Percentiles rank a stretch among this genome's conserved stretches.
phyloP scores from a whole-genome alignment of 345 rosid species.

The Hibiscus mutabilis region DNA sequence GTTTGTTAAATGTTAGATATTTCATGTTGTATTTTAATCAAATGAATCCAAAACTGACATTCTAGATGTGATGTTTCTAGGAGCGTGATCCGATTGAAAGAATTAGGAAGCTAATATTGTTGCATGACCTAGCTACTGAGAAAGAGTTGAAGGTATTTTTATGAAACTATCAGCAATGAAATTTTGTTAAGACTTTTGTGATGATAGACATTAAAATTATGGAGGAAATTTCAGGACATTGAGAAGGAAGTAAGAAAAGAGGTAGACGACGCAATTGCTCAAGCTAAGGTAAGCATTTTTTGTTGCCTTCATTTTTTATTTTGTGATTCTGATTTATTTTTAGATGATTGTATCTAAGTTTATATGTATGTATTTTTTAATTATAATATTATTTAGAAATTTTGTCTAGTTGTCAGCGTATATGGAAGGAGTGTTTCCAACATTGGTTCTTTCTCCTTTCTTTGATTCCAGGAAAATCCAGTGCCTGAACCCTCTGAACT shows the following conservation, averaged over 20 bases:
- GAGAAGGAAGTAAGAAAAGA: constrained; percentile 86
- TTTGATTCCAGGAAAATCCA: constrained; percentile 71
- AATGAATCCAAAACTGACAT: neutral
- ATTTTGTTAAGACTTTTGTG: neutral
- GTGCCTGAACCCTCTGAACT: constrained; percentile 91
- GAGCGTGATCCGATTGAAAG: constrained; percentile 96
- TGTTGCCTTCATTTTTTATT: neutral
- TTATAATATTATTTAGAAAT: neutral
- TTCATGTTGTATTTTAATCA: neutral
- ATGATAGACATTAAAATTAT: neutral
- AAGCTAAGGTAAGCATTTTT: constrained; percentile 68
- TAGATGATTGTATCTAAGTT: neutral
- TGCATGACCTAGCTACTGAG: constrained; percentile 86
- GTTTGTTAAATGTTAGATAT: neutral
- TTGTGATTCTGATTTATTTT: neutral
- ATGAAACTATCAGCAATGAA: neutral
- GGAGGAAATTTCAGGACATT: constrained; percentile 48
- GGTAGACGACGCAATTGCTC: constrained; percentile 89
- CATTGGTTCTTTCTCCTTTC: neutral
- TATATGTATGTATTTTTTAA: neutral
- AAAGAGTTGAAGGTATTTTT: constrained; percentile 79
- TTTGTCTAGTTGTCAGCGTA: neutral
- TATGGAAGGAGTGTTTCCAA: neutral
- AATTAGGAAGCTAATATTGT: constrained; percentile 61
- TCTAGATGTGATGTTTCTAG: constrained; percentile 29